phyloP scores from a whole-genome alignment of 371 early-diverging fungal genomes.

The Basidiobolus meristosporus region DNA sequence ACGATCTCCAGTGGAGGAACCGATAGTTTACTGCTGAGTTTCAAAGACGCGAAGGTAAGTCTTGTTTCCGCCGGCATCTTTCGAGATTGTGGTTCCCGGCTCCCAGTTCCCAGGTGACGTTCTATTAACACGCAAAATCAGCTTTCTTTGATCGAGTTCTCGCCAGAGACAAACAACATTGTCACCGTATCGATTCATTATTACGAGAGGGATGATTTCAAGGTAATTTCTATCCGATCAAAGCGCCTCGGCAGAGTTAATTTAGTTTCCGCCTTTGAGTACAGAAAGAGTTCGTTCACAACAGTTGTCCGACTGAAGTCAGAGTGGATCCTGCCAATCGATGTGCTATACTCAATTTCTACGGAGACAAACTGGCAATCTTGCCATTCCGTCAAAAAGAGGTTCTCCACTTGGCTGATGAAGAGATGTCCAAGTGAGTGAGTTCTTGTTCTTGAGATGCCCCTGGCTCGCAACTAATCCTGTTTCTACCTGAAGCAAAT shows the following conservation, averaged over 20 bases:
- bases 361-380: slow-evolving; percentile 73
- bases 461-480: background rate
- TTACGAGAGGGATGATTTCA: slow-evolving; percentile 84
- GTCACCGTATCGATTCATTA: slow-evolving; percentile 89
- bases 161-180: slow-evolving; percentile 45
- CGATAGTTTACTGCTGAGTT: slow-evolving; percentile 69
- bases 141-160: slow-evolving; percentile 85
- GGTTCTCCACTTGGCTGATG: slow-evolving; percentile 15
- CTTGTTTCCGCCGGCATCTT: background rate
- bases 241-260: background rate
- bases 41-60: slow-evolving; percentile 83
- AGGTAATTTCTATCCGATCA: slow-evolving; percentile 18
- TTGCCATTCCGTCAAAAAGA: slow-evolving; percentile 73
- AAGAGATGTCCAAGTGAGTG: slow-evolving; percentile 21
- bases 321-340: slow-evolving; percentile 64
- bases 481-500: slow-evolving; percentile 17
- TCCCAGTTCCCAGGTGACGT: background rate
- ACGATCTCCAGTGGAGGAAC: slow-evolving; percentile 47
- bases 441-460: too few species aligned
- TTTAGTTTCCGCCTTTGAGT: background rate
- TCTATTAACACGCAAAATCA: slow-evolving; percentile 7
- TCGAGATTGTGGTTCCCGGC: background rate
- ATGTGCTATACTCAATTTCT: slow-evolving; percentile 74
- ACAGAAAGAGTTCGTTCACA: slow-evolving; percentile 40
- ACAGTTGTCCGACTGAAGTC: slow-evolving; percentile 36